Evolutionary conservation across 176 grass and related monocot genomes (phyloP).

Genomic region (Musa schizocarpa): DNA sequence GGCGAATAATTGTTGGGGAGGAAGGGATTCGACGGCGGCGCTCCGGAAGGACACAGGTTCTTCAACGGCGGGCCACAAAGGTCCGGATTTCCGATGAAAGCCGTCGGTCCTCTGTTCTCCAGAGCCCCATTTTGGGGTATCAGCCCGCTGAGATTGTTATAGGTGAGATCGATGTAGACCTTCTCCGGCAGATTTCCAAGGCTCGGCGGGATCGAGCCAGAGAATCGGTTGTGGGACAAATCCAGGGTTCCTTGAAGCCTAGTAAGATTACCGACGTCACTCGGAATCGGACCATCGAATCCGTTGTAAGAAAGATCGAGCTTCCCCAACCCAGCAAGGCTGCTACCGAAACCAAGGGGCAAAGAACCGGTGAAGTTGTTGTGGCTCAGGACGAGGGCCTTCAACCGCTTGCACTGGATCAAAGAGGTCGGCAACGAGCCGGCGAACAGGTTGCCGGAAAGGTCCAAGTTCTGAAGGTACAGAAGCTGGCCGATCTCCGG

Average conservation of each 20-base stretch:
- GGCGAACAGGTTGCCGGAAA: constrained; percentile 61
- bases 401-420: constrained; percentile 56
- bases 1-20: too few species aligned
- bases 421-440: constrained; percentile 56
- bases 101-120: constrained; percentile 65
- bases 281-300: constrained; percentile 48
- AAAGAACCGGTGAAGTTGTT: constrained; percentile 55
- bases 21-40: constrained; percentile 8
- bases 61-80: constrained; percentile 81
- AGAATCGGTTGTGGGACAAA: constrained; percentile 80
- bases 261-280: constrained; percentile 58
- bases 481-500: constrained; percentile 46
- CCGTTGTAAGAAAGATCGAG: constrained; percentile 82
- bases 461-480: constrained; percentile 74
- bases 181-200: constrained; percentile 79
- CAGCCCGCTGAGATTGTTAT: constrained; percentile 77
- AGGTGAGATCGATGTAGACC: constrained; percentile 83
- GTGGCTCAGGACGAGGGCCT: constrained; percentile 40
- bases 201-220: constrained; percentile 49
- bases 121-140: constrained; percentile 73
- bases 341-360: constrained; percentile 36
- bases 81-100: constrained; percentile 64
- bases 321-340: constrained; percentile 39
- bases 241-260: constrained; percentile 64
- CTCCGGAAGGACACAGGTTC: constrained; percentile 41